Evolutionary conservation across 2,329 filamentous ascomycete genomes (phyloP).

Genomic region (Colletotrichum somersetense): DNA sequence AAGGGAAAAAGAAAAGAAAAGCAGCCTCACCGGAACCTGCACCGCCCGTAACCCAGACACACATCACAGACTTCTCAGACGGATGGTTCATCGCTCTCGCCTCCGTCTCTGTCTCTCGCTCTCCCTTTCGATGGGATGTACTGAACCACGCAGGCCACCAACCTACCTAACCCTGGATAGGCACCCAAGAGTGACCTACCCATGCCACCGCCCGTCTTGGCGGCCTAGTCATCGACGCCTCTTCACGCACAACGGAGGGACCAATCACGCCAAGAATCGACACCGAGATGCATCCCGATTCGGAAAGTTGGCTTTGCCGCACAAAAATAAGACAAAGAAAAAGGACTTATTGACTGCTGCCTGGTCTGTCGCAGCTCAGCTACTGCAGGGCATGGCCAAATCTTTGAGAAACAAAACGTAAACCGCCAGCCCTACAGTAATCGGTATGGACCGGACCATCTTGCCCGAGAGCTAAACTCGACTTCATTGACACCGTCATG

Average conservation of each 20-base stretch:
- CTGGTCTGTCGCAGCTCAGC: not conserved
- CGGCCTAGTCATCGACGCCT: not conserved
- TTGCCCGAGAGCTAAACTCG: slow-evolving; percentile 25
- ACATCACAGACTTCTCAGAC: not conserved
- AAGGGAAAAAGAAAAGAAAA: not conserved
- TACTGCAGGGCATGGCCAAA: not conserved
- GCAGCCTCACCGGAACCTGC: not conserved
- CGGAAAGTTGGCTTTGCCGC: slow-evolving; percentile 11
- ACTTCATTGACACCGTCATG: slow-evolving; percentile 10
- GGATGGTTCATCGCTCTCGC: not conserved
- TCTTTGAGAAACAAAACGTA: not conserved
- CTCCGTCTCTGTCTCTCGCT: not conserved
- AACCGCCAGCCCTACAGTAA: slow-evolving; percentile 4
- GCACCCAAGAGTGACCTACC: no score
- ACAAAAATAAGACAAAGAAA: not conserved
- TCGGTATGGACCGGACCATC: not conserved
- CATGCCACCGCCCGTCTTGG: not conserved
- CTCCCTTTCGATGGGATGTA: not conserved
- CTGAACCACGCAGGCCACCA: not conserved
- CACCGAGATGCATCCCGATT: slow-evolving; percentile 18
- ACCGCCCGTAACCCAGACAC: not conserved
- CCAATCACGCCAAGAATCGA: slow-evolving; percentile 38
- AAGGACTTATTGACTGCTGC: no score
- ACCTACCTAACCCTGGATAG: no score
- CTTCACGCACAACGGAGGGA: not conserved